Percentiles rank a stretch among this genome's conserved stretches.
phyloP scores from a whole-genome alignment of 2,329 filamentous ascomycete species.

The Trichophyton rubrum region DNA sequence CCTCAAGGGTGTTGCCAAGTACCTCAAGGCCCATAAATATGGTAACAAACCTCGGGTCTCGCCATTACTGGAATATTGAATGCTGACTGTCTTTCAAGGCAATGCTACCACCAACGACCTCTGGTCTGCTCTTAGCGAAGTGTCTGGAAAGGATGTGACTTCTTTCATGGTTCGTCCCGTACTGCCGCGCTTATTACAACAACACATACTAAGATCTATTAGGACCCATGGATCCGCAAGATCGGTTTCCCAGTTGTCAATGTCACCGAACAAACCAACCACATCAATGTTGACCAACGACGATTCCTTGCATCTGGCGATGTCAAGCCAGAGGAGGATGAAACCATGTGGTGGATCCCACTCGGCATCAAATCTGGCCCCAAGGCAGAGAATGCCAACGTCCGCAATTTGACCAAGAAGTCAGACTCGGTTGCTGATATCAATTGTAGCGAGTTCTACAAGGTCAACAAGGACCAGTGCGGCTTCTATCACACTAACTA shows the following conservation, averaged over 20 bases:
- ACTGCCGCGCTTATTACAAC: constrained; percentile 4
- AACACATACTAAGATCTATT: not conserved
- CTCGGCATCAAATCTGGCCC: constrained; percentile 69
- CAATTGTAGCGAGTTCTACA: constrained; percentile 68
- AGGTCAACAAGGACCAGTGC: constrained; percentile 78
- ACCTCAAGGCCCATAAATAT: constrained; percentile 79
- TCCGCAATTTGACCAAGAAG: constrained; percentile 60
- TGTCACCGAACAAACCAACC: constrained; percentile 58
- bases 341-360: constrained; percentile 92
- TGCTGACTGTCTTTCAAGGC: constrained; percentile 20
- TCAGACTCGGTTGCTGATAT: constrained; percentile 55
- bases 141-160: constrained; percentile 75
- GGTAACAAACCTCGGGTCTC: constrained; percentile 34
- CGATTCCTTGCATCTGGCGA: constrained; percentile 89
- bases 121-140: constrained; percentile 77
- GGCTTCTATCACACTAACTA: constrained; percentile 93
- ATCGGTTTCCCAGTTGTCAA: constrained; percentile 90
- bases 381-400: constrained; percentile 48
- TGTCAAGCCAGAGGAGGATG: constrained; percentile 78
- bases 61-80: not conserved
- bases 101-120: constrained; percentile 86
- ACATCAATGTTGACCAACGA: constrained; percentile 65
- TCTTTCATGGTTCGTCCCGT: constrained; percentile 55
- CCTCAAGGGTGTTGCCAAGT: constrained; percentile 76
- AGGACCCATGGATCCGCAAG: constrained; percentile 81